phyloP scores from a whole-genome alignment of 208 protist genomes.

The Endotrypanum monterogeii region DNA sequence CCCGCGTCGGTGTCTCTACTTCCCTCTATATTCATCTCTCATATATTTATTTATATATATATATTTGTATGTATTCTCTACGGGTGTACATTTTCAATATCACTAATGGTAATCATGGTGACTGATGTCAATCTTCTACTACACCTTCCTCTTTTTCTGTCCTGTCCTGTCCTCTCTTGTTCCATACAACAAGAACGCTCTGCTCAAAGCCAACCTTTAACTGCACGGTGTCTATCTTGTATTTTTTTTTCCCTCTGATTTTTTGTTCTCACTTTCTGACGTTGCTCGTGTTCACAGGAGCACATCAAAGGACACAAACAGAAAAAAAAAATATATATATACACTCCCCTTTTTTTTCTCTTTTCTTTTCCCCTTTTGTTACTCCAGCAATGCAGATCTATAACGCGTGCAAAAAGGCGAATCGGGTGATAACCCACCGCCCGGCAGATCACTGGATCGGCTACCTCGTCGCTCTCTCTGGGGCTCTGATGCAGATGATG shows the following conservation, averaged over 20 bases:
- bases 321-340: too few relatives aligned
- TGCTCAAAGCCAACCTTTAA: too few relatives aligned
- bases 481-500: constrained; percentile 84
- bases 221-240: background rate
- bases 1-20: background rate
- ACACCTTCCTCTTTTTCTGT: background rate
- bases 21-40: background rate
- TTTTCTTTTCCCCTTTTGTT: background rate
- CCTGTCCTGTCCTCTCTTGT: background rate
- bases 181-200: too few relatives aligned
- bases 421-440: constrained; percentile 39
- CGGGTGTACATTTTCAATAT: too few relatives aligned
- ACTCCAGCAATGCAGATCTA: constrained; percentile 18
- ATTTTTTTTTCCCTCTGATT: too few relatives aligned
- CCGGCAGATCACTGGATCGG: constrained; percentile 77
- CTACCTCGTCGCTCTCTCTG: constrained; percentile 76
- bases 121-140: too few relatives aligned
- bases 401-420: constrained; percentile 19
- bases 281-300: too few relatives aligned
- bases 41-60: background rate
- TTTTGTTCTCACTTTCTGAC: too few relatives aligned
- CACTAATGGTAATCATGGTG: too few relatives aligned
- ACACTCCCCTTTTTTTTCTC: constrained; percentile 6
- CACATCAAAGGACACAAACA: too few relatives aligned
- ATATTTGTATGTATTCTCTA: background rate